Conservation (phyloP, 805 yeast species). For the Candida succiphila region DNA sequence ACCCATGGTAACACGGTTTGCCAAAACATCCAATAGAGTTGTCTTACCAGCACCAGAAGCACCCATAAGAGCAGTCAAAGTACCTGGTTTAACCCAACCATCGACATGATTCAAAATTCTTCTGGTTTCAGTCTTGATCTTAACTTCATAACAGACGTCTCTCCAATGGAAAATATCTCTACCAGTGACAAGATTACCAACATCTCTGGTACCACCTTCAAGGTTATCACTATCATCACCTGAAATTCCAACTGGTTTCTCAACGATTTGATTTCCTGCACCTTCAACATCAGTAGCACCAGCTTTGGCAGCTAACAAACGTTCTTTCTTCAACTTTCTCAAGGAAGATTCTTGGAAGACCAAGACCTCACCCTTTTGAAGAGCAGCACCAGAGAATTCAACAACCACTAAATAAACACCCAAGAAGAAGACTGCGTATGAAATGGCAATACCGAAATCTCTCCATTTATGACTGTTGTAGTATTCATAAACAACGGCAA, state of each 20-base stretch:
- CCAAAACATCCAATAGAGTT: conserved; percentile 37
- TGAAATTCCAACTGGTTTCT: conserved; percentile 1
- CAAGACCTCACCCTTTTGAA: conserved; percentile 57
- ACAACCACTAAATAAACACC: conserved; percentile 37
- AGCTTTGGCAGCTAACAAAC: conserved; percentile 10
- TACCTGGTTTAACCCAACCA: conserved; percentile 77
- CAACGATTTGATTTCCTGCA: background rate
- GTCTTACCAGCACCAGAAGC: conserved; percentile 53
- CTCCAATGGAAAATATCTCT: conserved; percentile 62
- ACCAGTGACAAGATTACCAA: conserved; percentile 12
- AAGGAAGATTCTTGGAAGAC: conserved; percentile 39
- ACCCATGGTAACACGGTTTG: conserved; percentile 41
- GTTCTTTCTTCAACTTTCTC: conserved; percentile 28
- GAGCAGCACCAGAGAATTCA: conserved; percentile 47
- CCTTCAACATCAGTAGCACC: conserved; percentile 11
- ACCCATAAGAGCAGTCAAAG: conserved; percentile 61
- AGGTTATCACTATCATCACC: conserved; percentile 3
- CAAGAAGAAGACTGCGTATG: conserved; percentile 42
- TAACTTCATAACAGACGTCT: conserved; percentile 56
- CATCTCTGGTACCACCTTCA: conserved; percentile 14
- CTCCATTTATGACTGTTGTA: conserved; percentile 61
- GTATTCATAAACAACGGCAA: conserved; percentile 39
- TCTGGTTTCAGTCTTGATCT: conserved; percentile 44
- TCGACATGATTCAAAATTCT: conserved; percentile 51
- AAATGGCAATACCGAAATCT: conserved; percentile 57